Conservation (phyloP, 1,284 basidiomycete species). For the Melampsora americana region DNA sequence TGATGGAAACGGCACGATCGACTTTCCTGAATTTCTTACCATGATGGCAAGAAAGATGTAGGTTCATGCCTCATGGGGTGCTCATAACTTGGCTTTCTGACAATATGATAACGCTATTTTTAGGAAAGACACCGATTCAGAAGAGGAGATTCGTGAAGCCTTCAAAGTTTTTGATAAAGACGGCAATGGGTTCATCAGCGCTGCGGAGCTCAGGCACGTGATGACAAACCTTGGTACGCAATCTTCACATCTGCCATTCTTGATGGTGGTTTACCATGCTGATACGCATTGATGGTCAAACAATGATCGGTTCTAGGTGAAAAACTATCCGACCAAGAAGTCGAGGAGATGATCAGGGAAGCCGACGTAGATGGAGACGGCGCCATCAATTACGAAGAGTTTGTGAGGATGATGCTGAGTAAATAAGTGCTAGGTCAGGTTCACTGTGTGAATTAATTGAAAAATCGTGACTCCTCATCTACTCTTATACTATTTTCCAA, state of each 20-base stretch:
- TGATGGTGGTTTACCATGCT: background rate
- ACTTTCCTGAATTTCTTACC: constrained; percentile 85
- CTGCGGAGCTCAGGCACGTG: constrained; percentile 74
- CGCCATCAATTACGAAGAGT: constrained; percentile 57
- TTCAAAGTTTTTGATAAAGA: constrained; percentile 70
- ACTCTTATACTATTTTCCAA: background rate
- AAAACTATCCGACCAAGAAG: constrained; percentile 85
- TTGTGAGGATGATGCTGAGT: constrained; percentile 60
- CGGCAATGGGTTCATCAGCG: constrained; percentile 64
- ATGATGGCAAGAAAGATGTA: constrained; percentile 94
- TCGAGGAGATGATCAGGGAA: constrained; percentile 98
- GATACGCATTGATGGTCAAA: background rate
- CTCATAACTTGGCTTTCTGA: background rate
- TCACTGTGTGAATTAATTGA: background rate
- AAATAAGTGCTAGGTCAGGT: constrained; percentile 46
- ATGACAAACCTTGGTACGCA: constrained; percentile 77
- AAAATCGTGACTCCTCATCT: background rate
- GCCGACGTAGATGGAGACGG: constrained; percentile 94
- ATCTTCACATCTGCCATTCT: background rate
- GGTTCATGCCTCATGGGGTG: background rate
- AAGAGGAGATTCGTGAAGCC: constrained; percentile 66
- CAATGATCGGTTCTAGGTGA: constrained; percentile 58
- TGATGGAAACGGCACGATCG: constrained; percentile 78
- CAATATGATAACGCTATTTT: background rate
- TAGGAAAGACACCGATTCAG: constrained; percentile 73